Evolutionary conservation across 2,329 filamentous ascomycete genomes (phyloP), one percentile per base, ranked within the genome.

Genomic region (Trematosphaeria pertusa): DNA sequence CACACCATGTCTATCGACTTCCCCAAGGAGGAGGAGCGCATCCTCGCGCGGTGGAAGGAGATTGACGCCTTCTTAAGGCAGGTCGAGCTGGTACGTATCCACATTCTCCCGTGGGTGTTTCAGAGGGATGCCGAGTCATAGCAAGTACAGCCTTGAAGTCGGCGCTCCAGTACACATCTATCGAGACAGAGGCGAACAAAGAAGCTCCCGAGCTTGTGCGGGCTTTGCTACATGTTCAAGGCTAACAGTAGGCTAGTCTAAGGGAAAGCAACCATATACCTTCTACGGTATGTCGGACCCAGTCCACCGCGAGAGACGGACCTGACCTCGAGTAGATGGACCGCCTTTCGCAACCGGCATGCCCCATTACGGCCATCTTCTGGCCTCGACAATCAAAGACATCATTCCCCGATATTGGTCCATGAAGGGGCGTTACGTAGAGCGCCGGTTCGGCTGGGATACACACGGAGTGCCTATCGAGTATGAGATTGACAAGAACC

Each of bases 331-430:
- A 15, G 8, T 28, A 55, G 69, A 96, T 87, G 58, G 87, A 43
- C 81, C 81, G 33, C 78, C 76, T 2, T 80, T 80, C 58, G 75
- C 77, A 15, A 79, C 76, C 5, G 82, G 83, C 28, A 77, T 84
- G 49, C 83, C 84, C 32, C 86, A 88, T 70, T 87, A 88, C 63
- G 84, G 87, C 46, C 91, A 96, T 74, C 77, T 96, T 42, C 81
- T 96, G 58, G 89, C 93, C 28, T 96, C 91, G 15, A 97, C 92
- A 38, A 96, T 97, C 77, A 97, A 97, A 75, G 93, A 97, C 72
- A 94, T 96, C 50, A 96, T 97, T 58, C 91, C 93, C 7, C 81
- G 93, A 61, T 97, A 97, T 74, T 97, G 92, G 91, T 91, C 91
- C 40, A 96, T 96, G 92, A 95, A 95, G 71, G 93, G 93, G 12